Percentiles rank a stretch among this genome's conserved stretches.
These are phyloP conservation scores for Talaromyces funiculosus DNA, from an alignment of 2,329 filamentous ascomycete species.

Conservation along the genomic window DNA sequence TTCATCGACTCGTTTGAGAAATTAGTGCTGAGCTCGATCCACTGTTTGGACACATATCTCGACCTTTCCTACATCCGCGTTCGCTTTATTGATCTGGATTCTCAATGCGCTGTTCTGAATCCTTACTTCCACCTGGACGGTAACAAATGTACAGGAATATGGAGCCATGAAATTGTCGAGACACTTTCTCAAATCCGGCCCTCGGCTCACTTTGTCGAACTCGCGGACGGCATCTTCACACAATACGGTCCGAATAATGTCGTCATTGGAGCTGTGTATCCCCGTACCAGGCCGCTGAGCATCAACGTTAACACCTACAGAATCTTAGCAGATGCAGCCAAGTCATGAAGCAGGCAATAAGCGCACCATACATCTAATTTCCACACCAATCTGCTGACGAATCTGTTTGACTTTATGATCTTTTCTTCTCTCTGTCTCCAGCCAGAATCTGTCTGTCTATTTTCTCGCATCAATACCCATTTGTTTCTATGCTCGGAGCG, in stretches of 20 bases:
- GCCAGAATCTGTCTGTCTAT: not conserved
- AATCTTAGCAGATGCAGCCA: slow-evolving; percentile 36
- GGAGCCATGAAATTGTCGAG: slow-evolving; percentile 63
- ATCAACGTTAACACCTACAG: slow-evolving; percentile 38
- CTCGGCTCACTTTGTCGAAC: slow-evolving; percentile 53
- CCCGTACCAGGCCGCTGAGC: slow-evolving; percentile 33
- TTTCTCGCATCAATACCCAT: slow-evolving; percentile 10
- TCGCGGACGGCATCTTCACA: slow-evolving; percentile 57
- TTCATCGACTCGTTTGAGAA: slow-evolving; percentile 69
- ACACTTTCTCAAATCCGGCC: slow-evolving; percentile 57
- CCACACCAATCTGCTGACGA: not conserved
- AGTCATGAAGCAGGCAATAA: slow-evolving; percentile 15
- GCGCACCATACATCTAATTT: not conserved
- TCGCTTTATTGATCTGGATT: slow-evolving; percentile 70
- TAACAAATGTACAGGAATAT: slow-evolving; percentile 61
- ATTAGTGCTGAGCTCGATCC: slow-evolving; percentile 59
- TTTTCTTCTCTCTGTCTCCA: not conserved
- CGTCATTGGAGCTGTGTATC: slow-evolving; percentile 32
- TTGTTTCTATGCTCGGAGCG: slow-evolving; percentile 10
- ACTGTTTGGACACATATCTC: slow-evolving; percentile 54
- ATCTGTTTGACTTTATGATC: not conserved
- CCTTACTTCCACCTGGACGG: slow-evolving; percentile 64
- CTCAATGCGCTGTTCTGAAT: slow-evolving; percentile 63
- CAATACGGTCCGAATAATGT: slow-evolving; percentile 28
- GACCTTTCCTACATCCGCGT: slow-evolving; percentile 62